Percentiles rank a stretch among this genome's conserved stretches.
Conservation (phyloP, 257 asterid genomes). For the Solanum appendiculatum region DNA sequence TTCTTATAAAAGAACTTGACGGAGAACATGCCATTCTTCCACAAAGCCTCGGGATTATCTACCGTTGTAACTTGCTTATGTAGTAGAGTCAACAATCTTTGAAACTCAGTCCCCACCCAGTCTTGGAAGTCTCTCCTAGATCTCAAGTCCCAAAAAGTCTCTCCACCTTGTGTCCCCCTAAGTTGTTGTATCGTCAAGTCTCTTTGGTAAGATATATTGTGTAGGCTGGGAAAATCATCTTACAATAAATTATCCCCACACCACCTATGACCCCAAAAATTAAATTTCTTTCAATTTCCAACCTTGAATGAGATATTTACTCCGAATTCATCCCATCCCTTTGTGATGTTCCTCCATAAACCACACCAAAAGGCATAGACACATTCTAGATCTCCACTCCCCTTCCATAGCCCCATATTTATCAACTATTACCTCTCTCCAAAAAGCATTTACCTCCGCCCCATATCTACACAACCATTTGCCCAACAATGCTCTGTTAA, state of each 20-base stretch:
- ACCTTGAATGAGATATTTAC: background rate
- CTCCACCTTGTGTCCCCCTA: background rate
- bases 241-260: background rate
- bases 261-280: background rate
- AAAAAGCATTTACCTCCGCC: background rate
- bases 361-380: background rate
- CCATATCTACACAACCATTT: background rate
- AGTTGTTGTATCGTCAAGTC: background rate
- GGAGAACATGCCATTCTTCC: background rate
- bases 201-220: background rate
- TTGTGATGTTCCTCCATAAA: background rate
- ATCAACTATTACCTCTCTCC: background rate
- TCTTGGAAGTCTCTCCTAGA: background rate
- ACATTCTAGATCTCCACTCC: background rate
- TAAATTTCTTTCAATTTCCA: background rate
- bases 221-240: background rate
- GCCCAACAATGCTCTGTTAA: background rate
- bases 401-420: background rate
- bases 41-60: background rate
- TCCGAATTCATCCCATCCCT: background rate
- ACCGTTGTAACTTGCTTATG: background rate
- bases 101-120: background rate
- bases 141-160: background rate
- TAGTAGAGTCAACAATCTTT: background rate
- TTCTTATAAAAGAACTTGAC: background rate